A percentile compares a stretch with the other conserved stretches of the same genome.
Evolutionary conservation across 352 stramenopile genomes (phyloP).

Genomic region (Phytophthora palmivora): DNA sequence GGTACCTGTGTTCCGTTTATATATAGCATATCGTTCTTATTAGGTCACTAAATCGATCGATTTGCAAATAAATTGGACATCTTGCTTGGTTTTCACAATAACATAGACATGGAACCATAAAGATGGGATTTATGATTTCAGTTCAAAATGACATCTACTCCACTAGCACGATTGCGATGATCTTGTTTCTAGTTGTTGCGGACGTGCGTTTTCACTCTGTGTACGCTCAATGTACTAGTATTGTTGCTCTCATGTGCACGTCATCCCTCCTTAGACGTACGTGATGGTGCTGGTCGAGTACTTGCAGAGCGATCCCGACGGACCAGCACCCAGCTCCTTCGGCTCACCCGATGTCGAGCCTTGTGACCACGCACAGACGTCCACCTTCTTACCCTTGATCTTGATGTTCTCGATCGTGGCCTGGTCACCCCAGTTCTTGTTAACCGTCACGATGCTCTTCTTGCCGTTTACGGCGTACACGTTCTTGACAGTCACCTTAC

Average conservation of each 20-base stretch:
- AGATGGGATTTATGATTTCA: too few species aligned
- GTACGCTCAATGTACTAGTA: too few species aligned
- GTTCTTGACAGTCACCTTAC: constrained; percentile 25
- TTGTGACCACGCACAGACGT: constrained; percentile 26
- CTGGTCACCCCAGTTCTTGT: constrained; percentile 18
- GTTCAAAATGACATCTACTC: background rate
- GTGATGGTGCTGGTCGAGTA: constrained; percentile 31
- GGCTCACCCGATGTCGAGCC: constrained; percentile 22
- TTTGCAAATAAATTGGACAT: too few species aligned
- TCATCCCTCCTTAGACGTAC: constrained; percentile 8
- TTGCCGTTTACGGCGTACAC: constrained; percentile 24
- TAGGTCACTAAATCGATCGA: too few species aligned
- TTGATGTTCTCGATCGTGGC: constrained; percentile 52
- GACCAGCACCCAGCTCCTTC: constrained; percentile 13
- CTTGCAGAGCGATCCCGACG: constrained; percentile 29
- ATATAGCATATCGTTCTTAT: too few species aligned
- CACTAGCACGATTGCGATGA: background rate
- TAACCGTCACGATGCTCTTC: constrained; percentile 45
- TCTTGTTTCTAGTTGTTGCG: constrained; percentile 6
- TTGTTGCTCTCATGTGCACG: too few species aligned
- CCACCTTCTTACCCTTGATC: constrained; percentile 35
- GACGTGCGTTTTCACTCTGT: background rate
- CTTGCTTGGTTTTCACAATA: too few species aligned
- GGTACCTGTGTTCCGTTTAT: too few species aligned
- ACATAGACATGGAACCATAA: too few species aligned